These are phyloP conservation scores for Cinnamomum micranthum DNA, from an alignment of 164 flowering plant genomes.

Conservation along the genomic window DNA sequence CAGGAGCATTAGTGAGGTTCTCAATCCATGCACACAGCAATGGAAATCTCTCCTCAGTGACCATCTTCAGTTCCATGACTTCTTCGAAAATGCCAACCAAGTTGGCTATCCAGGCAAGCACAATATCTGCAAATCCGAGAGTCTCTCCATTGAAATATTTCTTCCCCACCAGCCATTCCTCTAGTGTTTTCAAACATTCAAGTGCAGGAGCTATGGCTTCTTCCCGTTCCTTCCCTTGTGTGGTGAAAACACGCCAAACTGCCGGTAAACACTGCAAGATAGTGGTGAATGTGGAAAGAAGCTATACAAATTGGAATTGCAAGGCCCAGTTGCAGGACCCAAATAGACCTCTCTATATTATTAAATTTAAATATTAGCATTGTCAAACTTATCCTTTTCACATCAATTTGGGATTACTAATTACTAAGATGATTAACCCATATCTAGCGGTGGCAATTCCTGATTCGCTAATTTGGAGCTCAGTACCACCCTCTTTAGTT, in stretches of 20 bases:
- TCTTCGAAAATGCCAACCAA: neutral
- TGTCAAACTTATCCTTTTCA: too few relatives aligned
- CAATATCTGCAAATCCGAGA: neutral
- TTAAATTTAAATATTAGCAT: too few relatives aligned
- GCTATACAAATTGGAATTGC: too few relatives aligned
- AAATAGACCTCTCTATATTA: neutral
- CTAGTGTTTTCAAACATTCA: neutral
- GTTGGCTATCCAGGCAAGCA: neutral
- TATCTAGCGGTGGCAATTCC: too few relatives aligned
- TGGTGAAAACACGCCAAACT: neutral
- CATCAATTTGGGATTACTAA: too few relatives aligned
- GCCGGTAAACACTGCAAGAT: neutral
- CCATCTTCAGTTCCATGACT: neutral
- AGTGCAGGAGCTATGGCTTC: conserved; percentile 2
- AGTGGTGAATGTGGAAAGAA: too few relatives aligned
- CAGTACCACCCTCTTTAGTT: too few relatives aligned
- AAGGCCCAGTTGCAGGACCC: too few relatives aligned
- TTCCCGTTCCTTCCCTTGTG: neutral
- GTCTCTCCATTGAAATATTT: conserved; percentile 1
- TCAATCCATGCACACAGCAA: neutral
- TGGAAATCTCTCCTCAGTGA: neutral
- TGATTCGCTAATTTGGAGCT: too few relatives aligned
- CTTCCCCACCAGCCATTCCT: neutral
- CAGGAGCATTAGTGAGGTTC: neutral
- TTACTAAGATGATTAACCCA: too few relatives aligned